Evolutionary conservation across 1,139 yeast genomes (phyloP).

Genomic region (Arxiozyma slooffiae): DNA sequence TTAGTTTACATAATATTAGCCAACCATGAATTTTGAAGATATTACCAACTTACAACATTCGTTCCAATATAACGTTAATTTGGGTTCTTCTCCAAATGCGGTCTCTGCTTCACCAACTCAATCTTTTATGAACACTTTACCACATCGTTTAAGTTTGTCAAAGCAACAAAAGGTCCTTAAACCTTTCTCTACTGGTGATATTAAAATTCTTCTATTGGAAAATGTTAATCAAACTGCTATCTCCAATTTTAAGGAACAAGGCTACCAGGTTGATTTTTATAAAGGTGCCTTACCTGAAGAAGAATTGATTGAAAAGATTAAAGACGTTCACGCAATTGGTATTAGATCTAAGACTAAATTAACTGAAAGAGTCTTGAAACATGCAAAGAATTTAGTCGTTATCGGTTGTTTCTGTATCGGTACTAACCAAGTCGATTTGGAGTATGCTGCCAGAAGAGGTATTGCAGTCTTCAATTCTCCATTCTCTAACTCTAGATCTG

Average conservation of each 20-base stretch:
- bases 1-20: not conserved
- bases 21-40: constrained; percentile 29
- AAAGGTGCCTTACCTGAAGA: constrained; percentile 86
- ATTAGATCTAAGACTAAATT: constrained; percentile 93
- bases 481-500: constrained; percentile 95
- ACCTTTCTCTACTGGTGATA: constrained; percentile 46
- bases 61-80: constrained; percentile 43
- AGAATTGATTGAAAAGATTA: constrained; percentile 87
- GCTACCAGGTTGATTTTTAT: constrained; percentile 93
- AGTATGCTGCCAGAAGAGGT: constrained; percentile 86
- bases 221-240: constrained; percentile 91
- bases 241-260: constrained; percentile 73
- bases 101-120: constrained; percentile 53
- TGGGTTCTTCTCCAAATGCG: constrained; percentile 48
- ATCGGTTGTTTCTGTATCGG: constrained; percentile 99
- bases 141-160: constrained; percentile 30
- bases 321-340: constrained; percentile 92
- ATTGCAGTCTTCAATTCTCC: constrained; percentile 98
- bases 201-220: constrained; percentile 81
- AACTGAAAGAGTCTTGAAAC: constrained; percentile 65
- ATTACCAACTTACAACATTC: constrained; percentile 45
- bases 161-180: constrained; percentile 41
- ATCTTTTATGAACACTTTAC: constrained; percentile 35
- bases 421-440: constrained; percentile 93
- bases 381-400: constrained; percentile 81